phyloP scores from a whole-genome alignment of 495 filamentous ascomycete genomes.

The Annulohypoxylon moriforme region DNA sequence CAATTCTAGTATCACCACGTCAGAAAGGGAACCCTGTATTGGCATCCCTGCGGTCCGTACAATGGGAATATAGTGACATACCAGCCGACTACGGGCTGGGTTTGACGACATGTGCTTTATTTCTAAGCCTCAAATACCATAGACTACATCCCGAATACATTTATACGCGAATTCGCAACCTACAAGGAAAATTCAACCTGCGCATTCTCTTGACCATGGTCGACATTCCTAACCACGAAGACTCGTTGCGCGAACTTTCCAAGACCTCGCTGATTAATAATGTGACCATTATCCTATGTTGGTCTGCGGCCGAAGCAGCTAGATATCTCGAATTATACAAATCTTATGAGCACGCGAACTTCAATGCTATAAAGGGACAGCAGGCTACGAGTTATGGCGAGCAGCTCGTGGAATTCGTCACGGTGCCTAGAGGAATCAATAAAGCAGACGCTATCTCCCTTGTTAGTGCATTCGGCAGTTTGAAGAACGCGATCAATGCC shows the following conservation, averaged over 20 bases:
- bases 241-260: slow-evolving; percentile 80
- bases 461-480: slow-evolving; percentile 86
- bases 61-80: slow-evolving; percentile 98
- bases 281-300: slow-evolving; percentile 90
- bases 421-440: slow-evolving; percentile 87
- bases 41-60: slow-evolving; percentile 79
- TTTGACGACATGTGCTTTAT: slow-evolving; percentile 87
- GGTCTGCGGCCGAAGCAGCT: slow-evolving; percentile 91
- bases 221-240: slow-evolving; percentile 89
- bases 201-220: slow-evolving; percentile 90
- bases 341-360: slow-evolving; percentile 85
- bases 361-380: slow-evolving; percentile 82
- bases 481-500: slow-evolving; percentile 88
- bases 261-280: slow-evolving; percentile 90
- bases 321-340: slow-evolving; percentile 96
- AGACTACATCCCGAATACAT: slow-evolving; percentile 98
- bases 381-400: slow-evolving; percentile 86
- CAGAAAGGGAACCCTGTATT: slow-evolving; percentile 98
- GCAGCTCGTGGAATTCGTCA: slow-evolving; percentile 92
- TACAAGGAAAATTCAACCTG: slow-evolving; percentile 84
- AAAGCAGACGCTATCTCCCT: slow-evolving; percentile 91
- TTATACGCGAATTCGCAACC: slow-evolving; percentile 84
- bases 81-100: slow-evolving; percentile 93
- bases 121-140: slow-evolving; percentile 96
- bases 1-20: slow-evolving; percentile 82